These are phyloP conservation scores for Nyssa sinensis DNA, from an alignment of 148 eudicot species.

Conservation along the genomic window DNA sequence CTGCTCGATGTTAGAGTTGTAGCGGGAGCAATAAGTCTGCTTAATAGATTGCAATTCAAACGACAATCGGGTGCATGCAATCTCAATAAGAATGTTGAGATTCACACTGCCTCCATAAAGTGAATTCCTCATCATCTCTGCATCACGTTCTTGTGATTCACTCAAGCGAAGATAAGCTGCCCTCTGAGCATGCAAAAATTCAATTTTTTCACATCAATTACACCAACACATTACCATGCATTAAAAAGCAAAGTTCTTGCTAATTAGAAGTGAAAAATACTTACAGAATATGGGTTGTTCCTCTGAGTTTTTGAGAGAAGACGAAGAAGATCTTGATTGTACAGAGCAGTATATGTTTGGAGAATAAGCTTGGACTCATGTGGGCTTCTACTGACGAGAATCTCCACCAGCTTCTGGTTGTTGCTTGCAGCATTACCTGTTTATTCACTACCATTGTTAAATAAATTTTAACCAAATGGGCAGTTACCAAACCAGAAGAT, in stretches of 20 bases:
- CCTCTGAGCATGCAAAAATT: conserved; percentile 1
- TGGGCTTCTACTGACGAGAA: not conserved
- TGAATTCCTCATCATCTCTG: conserved; percentile 4
- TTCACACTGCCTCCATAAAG: conserved; percentile 10
- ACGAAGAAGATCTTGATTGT: conserved; percentile 12
- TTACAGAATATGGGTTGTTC: conserved; percentile 4
- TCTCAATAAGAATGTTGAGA: not conserved
- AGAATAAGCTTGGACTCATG: conserved; percentile 3
- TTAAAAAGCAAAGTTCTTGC: not conserved
- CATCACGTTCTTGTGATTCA: conserved; percentile 7
- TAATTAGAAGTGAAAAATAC: not conserved
- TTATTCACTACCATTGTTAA: not conserved
- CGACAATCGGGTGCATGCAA: conserved; percentile 9
- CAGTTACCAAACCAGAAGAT: not conserved
- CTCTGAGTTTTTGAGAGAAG: conserved; percentile 1
- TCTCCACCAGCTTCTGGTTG: not conserved
- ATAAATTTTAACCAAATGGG: no score
- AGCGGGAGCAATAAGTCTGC: not conserved
- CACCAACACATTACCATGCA: not conserved
- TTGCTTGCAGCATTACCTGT: not conserved
- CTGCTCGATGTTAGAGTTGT: conserved; percentile 11
- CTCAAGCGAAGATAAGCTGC: conserved; percentile 2
- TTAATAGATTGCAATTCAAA: conserved; percentile 3
- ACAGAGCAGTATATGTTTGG: not conserved
- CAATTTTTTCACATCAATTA: not conserved